Evolutionary conservation across 257 asterid genomes (phyloP).

Genomic region (Verbascum thapsus): DNA sequence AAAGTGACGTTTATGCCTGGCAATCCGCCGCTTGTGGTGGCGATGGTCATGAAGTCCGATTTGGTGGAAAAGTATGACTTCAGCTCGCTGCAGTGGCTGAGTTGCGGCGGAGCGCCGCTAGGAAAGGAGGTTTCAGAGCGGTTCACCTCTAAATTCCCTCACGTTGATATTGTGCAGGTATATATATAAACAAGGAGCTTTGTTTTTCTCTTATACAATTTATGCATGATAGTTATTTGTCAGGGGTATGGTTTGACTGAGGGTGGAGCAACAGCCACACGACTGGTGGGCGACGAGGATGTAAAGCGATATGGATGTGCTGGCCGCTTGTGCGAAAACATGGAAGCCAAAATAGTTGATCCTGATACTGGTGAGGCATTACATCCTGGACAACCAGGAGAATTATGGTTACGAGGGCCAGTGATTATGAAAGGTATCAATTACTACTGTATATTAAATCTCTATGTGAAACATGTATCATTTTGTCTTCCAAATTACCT

Average conservation of each 20-base stretch:
- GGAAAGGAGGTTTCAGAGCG: slow-evolving; percentile 55
- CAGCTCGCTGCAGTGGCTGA: slow-evolving; percentile 44
- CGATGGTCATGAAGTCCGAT: slow-evolving; percentile 57
- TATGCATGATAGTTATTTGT: no score
- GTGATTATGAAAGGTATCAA: slow-evolving; percentile 70
- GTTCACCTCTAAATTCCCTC: slow-evolving; percentile 50
- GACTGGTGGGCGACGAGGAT: slow-evolving; percentile 64
- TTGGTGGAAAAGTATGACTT: slow-evolving; percentile 55
- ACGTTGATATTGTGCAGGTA: slow-evolving; percentile 54
- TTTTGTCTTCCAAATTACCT: no score
- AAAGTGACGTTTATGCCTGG: slow-evolving; percentile 58
- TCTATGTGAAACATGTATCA: no score
- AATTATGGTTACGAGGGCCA: slow-evolving; percentile 85
- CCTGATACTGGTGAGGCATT: no score
- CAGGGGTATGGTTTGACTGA: slow-evolving; percentile 96
- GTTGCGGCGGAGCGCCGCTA: slow-evolving; percentile 72
- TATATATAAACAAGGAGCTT: no score
- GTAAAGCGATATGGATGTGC: slow-evolving; percentile 61
- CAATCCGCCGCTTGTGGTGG: slow-evolving; percentile 71
- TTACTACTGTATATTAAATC: neutral
- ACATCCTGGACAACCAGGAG: slow-evolving; percentile 77
- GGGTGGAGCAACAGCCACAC: slow-evolving; percentile 66
- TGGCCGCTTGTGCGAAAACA: slow-evolving; percentile 62
- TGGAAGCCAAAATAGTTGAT: slow-evolving; percentile 88
- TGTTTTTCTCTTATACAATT: no score